Percentiles rank a stretch among this genome's conserved stretches.
Evolutionary conservation across 148 eudicot species (phyloP).

Genomic region (Spergularia marina): DNA sequence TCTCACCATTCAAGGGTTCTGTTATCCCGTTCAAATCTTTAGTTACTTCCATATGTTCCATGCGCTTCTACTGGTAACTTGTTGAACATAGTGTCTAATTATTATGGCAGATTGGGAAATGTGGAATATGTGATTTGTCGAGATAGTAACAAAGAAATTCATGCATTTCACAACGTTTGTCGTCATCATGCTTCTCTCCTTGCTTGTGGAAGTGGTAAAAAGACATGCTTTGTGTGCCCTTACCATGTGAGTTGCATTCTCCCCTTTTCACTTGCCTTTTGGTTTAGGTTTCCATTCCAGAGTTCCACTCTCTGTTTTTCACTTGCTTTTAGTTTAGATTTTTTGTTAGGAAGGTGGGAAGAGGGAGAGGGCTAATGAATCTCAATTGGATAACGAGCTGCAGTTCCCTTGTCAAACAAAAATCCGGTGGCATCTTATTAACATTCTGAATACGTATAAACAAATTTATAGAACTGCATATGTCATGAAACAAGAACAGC

Average conservation of each 20-base stretch:
- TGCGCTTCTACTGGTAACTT: neutral
- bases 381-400: neutral
- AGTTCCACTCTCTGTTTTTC: no score
- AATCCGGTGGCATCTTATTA: no score
- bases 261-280: neutral
- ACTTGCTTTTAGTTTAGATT: no score
- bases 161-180: constrained; percentile 92
- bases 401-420: no score
- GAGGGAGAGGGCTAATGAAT: no score
- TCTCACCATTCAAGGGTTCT: neutral
- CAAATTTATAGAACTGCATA: no score
- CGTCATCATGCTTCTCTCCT: constrained; percentile 95
- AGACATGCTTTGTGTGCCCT: constrained; percentile 89
- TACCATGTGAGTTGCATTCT: constrained; percentile 73
- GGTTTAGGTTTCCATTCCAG: neutral
- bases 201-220: constrained; percentile 67
- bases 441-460: no score
- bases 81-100: neutral
- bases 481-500: no score
- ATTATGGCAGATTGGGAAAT: constrained; percentile 67
- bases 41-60: neutral
- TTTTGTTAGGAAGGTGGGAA: neutral
- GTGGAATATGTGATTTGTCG: constrained; percentile 84
- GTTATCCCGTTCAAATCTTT: neutral
- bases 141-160: constrained; percentile 54